These are phyloP conservation scores for Bipolaris bicolor DNA, from an alignment of 2,329 filamentous ascomycete species.

Conservation along the genomic window DNA sequence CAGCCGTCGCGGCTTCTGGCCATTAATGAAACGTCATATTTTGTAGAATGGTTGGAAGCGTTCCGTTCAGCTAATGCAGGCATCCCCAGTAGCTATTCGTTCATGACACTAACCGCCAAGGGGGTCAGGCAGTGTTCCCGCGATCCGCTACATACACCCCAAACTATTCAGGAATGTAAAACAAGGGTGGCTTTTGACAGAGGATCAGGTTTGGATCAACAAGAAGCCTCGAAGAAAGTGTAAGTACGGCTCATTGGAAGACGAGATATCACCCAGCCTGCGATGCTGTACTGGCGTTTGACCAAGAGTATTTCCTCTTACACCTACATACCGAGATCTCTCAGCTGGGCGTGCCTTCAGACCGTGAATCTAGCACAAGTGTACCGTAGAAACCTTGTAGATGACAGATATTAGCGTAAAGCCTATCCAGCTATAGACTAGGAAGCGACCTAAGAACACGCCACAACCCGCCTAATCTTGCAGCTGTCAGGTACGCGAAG, in stretches of 20 bases:
- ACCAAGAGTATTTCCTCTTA: neutral
- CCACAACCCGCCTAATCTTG: neutral
- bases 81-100: neutral
- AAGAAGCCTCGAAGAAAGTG: neutral
- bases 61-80: constrained; percentile 4
- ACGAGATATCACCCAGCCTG: neutral
- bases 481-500: constrained; percentile 18
- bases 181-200: neutral
- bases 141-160: constrained; percentile 2
- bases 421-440: constrained; percentile 1
- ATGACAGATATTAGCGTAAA: neutral
- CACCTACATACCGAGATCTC: neutral
- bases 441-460: neutral
- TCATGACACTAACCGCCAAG: neutral
- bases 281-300: neutral
- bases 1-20: constrained; percentile 8
- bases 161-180: neutral
- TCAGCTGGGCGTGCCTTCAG: neutral
- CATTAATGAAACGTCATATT: constrained; percentile 11
- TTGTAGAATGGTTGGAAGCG: constrained; percentile 8
- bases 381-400: constrained; percentile 4
- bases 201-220: neutral
- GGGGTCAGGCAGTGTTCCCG: constrained; percentile 7
- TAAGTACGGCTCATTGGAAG: no score
- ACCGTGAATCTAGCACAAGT: constrained; percentile 1